These are phyloP conservation scores for Apiospora pterosperma DNA, from an alignment of 2,329 filamentous ascomycete species.

Conservation along the genomic window DNA sequence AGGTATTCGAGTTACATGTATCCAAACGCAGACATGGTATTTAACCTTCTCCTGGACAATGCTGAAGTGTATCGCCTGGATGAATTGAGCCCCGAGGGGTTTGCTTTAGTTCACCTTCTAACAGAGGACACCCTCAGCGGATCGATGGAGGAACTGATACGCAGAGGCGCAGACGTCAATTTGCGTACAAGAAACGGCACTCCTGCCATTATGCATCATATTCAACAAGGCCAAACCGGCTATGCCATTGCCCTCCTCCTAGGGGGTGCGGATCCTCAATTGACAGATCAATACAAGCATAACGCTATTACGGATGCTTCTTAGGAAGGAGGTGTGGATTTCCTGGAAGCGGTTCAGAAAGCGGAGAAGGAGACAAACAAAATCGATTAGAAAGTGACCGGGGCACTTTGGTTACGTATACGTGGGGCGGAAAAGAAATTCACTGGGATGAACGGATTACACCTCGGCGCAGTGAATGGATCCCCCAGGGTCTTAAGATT, in stretches of 20 bases:
- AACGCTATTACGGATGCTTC: neutral
- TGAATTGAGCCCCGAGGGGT: too few species aligned
- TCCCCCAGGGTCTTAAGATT: neutral
- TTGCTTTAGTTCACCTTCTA: too few species aligned
- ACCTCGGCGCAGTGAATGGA: neutral
- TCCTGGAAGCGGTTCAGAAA: neutral
- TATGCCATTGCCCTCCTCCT: neutral
- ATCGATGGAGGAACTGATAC: neutral
- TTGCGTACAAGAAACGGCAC: neutral
- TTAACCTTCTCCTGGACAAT: too few species aligned
- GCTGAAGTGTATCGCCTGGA: too few species aligned
- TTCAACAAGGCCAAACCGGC: neutral
- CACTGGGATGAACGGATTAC: neutral
- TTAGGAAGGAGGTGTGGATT: neutral
- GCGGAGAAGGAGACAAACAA: too few species aligned
- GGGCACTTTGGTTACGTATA: too few species aligned
- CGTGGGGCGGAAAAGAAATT: too few species aligned
- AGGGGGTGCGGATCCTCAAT: neutral
- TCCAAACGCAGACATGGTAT: too few species aligned
- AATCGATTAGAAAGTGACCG: too few species aligned
- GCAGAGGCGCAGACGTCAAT: neutral
- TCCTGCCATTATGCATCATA: neutral
- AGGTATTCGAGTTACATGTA: too few species aligned
- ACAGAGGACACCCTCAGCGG: neutral
- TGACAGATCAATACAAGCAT: too few species aligned